These are phyloP conservation scores for Logfia minima DNA, from an alignment of 129 eudicot species.

Conservation along the genomic window DNA sequence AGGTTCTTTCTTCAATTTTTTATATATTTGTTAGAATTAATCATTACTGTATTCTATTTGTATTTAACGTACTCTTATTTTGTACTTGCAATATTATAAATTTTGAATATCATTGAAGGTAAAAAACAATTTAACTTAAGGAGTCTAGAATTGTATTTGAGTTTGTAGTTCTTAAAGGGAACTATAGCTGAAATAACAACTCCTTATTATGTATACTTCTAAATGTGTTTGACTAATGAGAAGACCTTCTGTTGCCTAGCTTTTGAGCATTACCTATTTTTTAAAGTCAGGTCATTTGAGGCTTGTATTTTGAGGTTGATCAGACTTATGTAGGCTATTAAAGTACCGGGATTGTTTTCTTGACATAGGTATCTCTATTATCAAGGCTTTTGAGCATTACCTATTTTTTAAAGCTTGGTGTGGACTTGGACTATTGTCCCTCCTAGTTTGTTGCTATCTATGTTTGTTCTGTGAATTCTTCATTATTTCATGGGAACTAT, in stretches of 20 bases:
- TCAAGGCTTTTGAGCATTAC: too few relatives aligned
- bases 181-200: not conserved
- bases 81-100: not conserved
- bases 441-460: too few relatives aligned
- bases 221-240: not conserved
- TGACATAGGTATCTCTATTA: too few relatives aligned
- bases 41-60: not conserved
- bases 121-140: not conserved
- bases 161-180: constrained; percentile 10
- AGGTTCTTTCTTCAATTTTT: constrained; percentile 38
- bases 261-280: not conserved
- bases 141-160: not conserved
- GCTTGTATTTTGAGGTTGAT: too few relatives aligned
- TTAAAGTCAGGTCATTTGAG: not conserved
- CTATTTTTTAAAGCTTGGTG: too few relatives aligned
- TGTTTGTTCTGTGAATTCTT: too few relatives aligned
- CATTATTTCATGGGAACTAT: too few relatives aligned
- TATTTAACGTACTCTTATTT: not conserved
- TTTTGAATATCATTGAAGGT: not conserved
- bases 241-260: not conserved
- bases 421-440: too few relatives aligned
- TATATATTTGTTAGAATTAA: not conserved
- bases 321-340: too few relatives aligned
- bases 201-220: not conserved
- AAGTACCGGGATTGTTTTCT: too few relatives aligned